Evolutionary conservation across 2,329 filamentous ascomycete species (phyloP).

Genomic region (Cylindrodendrum hubeiense): DNA sequence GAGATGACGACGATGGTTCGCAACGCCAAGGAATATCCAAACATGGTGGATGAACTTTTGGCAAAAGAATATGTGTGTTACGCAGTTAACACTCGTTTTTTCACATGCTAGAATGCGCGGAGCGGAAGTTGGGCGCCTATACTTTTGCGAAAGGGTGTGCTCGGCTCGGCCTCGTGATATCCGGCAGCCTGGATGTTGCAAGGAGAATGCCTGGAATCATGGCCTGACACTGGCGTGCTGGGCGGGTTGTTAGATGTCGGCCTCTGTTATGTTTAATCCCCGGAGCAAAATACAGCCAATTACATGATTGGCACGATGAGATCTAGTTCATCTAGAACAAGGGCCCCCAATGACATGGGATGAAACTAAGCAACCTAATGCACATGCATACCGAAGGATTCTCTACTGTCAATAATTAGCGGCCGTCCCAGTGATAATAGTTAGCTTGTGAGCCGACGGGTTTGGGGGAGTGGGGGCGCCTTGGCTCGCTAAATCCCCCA

Average conservation of each 20-base stretch:
- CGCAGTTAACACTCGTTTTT: not conserved
- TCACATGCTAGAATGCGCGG: conserved; percentile 5
- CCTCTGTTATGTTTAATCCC: not conserved
- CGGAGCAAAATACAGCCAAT: not conserved
- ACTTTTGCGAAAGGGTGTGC: conserved; percentile 10
- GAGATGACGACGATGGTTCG: conserved; percentile 12
- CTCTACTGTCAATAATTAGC: not conserved
- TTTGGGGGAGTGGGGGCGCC: not conserved
- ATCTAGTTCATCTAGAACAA: not conserved
- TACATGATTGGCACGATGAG: not conserved
- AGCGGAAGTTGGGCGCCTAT: not conserved
- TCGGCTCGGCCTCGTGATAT: conserved; percentile 6
- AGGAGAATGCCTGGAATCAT: conserved; percentile 9
- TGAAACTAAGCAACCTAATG: not conserved
- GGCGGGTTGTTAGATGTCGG: not conserved
- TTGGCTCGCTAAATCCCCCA: not conserved
- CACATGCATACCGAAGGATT: not conserved
- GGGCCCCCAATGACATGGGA: not conserved
- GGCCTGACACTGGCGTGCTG: conserved; percentile 21
- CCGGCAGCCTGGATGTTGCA: not conserved
- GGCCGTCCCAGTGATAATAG: not conserved
- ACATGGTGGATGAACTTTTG: not conserved
- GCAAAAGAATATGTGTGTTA: not conserved
- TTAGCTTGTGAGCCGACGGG: not conserved
- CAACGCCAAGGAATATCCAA: not conserved